Evolutionary conservation across 768 basidiomycete species (phyloP), one percentile per base, ranked within the genome.

Genomic region (Tylopilus rubrobrunneus): DNA sequence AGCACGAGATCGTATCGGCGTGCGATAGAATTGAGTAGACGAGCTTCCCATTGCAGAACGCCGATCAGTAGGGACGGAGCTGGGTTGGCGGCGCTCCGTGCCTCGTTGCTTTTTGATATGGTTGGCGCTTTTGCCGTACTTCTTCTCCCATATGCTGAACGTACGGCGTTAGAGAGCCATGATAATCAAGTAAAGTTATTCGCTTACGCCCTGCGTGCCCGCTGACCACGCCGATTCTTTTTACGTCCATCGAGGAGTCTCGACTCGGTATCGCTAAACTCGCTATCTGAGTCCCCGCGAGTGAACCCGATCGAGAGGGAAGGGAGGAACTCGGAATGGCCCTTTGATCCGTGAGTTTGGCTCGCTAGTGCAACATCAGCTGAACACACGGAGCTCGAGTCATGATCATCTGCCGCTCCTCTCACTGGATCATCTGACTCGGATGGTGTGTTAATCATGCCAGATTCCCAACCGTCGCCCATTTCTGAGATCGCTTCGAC

Each of bases 121-220:
- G 67, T 96, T 97, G 23, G 96, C 95, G 56, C 85, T 83, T 56
- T 77, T 81, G 45, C 96, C 96, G 62, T 84, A 98, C 70, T 94
- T 98, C 74, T 93, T 95, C 73, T 98, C 96, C 95, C 96, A 98
- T 60, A 98, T 97, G 2, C 95, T 98, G 62, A 28, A 40, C 10
- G 28, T 23, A 31, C 7, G 29, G 50, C 62, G 55, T 54, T 48
- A 51, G 39, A 42, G 46, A 34, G 21, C 12, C 12, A 23, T 36
- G 15, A 17, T 12, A 17, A 37, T 17, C 36, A 37, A 4, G 15
- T 17, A 37, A 11, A 17, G 4, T 54, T 6, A 48, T 44, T 3
- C 14, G 86, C 95, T 80, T 69, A 97, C 97, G 89, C 90, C 73
- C 87, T 78, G 55, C 97, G 78, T n/a, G 96, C 96, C 46, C 94